These are phyloP conservation scores for Trypanosoma grayi DNA, from an alignment of 208 protist genomes.

Conservation along the genomic window DNA sequence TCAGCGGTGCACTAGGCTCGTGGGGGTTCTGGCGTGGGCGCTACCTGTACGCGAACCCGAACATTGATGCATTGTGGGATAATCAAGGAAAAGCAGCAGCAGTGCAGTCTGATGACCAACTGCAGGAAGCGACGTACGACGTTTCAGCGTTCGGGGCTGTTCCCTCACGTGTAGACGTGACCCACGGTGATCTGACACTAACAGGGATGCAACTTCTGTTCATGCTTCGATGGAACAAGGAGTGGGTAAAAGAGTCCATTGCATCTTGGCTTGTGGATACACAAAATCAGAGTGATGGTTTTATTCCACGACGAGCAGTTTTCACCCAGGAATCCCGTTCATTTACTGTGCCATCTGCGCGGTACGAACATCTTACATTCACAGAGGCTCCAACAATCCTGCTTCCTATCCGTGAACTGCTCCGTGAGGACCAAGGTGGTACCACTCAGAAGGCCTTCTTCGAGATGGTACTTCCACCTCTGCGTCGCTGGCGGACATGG, in stretches of 20 bases:
- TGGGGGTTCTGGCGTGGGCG: constrained; percentile 42
- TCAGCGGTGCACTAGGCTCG: constrained; percentile 65
- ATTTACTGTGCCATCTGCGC: constrained; percentile 32
- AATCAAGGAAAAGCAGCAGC: constrained; percentile 20
- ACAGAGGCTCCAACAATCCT: constrained; percentile 64
- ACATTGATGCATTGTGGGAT: constrained; percentile 50
- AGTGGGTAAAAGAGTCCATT: constrained; percentile 73
- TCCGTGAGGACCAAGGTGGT: constrained; percentile 35
- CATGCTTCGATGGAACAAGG: constrained; percentile 73
- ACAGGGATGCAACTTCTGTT: constrained; percentile 72
- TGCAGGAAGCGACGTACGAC: constrained; percentile 22
- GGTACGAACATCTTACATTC: constrained; percentile 54
- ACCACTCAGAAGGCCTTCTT: constrained; percentile 55
- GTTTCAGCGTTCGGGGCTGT: constrained; percentile 45
- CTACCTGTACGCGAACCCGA: constrained; percentile 39
- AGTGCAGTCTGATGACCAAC: constrained; percentile 15
- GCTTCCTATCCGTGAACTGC: constrained; percentile 55
- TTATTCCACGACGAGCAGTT: constrained; percentile 50
- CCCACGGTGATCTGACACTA: constrained; percentile 53
- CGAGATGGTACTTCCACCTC: constrained; percentile 39
- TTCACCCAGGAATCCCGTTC: constrained; percentile 42
- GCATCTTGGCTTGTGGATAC: constrained; percentile 69
- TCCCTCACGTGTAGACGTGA: constrained; percentile 65
- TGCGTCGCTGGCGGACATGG: constrained; percentile 66
- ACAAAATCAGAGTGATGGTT: constrained; percentile 61